A percentile compares a stretch with the other conserved stretches of the same genome.
phyloP scores from a whole-genome alignment of 192 early-diverging fungal species.

The Linnemannia zychae region DNA sequence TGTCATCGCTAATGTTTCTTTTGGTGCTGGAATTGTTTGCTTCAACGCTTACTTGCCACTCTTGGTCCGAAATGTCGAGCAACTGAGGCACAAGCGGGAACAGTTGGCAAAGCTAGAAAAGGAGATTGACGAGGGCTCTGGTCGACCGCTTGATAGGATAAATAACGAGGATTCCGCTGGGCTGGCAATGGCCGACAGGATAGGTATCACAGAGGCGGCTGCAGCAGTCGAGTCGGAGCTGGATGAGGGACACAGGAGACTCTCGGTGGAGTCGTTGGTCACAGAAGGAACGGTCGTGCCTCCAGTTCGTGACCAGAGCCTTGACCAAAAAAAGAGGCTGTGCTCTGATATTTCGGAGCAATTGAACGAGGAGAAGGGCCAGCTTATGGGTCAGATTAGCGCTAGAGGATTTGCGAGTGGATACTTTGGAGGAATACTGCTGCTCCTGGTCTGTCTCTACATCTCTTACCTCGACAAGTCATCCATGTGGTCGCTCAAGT shows the following conservation, averaged over 20 bases:
- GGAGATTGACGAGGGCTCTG: constrained; percentile 10
- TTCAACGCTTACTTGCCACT: constrained; percentile 68
- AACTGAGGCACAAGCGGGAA: constrained; percentile 21
- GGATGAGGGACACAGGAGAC: neutral
- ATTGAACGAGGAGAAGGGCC: constrained; percentile 43
- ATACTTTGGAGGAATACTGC: constrained; percentile 62
- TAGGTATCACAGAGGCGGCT: neutral
- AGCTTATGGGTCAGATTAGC: constrained; percentile 58
- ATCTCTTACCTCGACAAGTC: constrained; percentile 54
- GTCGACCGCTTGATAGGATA: neutral
- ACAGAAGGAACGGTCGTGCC: neutral
- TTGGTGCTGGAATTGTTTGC: constrained; percentile 64
- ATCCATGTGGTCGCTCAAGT: constrained; percentile 55
- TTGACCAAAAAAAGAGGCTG: constrained; percentile 16
- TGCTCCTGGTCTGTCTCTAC: constrained; percentile 57
- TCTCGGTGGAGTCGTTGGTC: neutral
- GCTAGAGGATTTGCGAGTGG: constrained; percentile 59
- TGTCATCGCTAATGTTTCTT: constrained; percentile 61
- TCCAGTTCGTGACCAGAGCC: neutral
- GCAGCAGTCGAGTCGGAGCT: neutral
- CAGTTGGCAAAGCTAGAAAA: constrained; percentile 15
- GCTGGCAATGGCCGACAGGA: neutral
- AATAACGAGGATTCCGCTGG: neutral
- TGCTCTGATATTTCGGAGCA: constrained; percentile 19
- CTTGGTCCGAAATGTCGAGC: constrained; percentile 52